These are phyloP conservation scores for Clavispora carvajalis DNA, from an alignment of 805 yeast genomes.

Conservation along the genomic window DNA sequence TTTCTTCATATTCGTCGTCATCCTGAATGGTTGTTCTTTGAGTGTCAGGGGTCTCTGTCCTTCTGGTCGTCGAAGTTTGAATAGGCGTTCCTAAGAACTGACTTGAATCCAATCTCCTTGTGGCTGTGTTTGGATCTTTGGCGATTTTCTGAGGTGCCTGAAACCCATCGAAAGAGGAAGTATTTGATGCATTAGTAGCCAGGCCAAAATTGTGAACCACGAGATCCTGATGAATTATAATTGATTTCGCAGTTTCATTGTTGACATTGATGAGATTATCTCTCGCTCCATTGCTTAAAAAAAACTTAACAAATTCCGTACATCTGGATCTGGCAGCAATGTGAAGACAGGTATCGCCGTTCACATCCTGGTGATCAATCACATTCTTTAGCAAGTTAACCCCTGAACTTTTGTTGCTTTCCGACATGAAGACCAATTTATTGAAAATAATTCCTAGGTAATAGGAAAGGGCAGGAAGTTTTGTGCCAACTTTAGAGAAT, in stretches of 20 bases:
- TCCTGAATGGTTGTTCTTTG: slow-evolving; percentile 41
- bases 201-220: slow-evolving; percentile 15
- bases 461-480: slow-evolving; percentile 75
- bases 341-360: slow-evolving; percentile 84
- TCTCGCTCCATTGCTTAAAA: slow-evolving; percentile 81
- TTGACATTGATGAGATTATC: slow-evolving; percentile 42
- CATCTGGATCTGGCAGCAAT: slow-evolving; percentile 69
- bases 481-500: slow-evolving; percentile 59
- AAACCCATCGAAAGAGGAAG: neutral
- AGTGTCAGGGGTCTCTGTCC: slow-evolving; percentile 39
- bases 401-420: slow-evolving; percentile 25
- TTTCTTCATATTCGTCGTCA: slow-evolving; percentile 34
- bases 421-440: slow-evolving; percentile 51
- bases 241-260: slow-evolving; percentile 41
- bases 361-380: slow-evolving; percentile 69
- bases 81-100: slow-evolving; percentile 13
- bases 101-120: neutral
- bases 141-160: neutral
- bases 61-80: slow-evolving; percentile 6
- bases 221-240: slow-evolving; percentile 36
- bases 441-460: slow-evolving; percentile 73
- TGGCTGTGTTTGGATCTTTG: neutral
- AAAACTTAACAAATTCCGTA: slow-evolving; percentile 66
- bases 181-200: neutral
- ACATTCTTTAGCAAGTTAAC: slow-evolving; percentile 57